Evolutionary conservation across 2,329 filamentous ascomycete species (phyloP).

Genomic region (Alternaria sp.): DNA sequence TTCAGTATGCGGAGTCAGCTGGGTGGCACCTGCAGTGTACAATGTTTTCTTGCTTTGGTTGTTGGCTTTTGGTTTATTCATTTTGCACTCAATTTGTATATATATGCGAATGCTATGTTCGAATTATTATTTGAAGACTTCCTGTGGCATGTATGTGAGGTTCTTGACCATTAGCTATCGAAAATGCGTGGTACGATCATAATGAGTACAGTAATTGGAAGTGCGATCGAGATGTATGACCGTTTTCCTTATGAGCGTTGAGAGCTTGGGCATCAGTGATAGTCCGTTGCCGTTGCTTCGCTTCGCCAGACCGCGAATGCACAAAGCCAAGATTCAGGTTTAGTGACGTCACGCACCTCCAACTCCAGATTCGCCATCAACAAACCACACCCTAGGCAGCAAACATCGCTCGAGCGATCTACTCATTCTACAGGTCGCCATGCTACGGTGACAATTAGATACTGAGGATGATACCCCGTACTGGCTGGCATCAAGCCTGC

Average conservation of each 20-base stretch:
- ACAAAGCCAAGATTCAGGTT: conserved; percentile 9
- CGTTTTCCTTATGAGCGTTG: no score
- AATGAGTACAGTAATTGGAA: accelerated
- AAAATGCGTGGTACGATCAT: not conserved
- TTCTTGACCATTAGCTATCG: not conserved
- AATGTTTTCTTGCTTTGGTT: conserved; percentile 8
- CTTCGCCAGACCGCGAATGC: not conserved
- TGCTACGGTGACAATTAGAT: conserved; percentile 13
- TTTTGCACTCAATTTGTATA: conserved; percentile 27
- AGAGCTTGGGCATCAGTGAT: not conserved
- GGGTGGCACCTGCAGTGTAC: conserved; percentile 42
- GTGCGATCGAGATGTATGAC: no score
- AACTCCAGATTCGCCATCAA: not conserved
- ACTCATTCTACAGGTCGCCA: conserved; percentile 1
- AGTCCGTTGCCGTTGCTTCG: not conserved
- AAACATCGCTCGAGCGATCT: not conserved
- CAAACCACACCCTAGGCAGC: not conserved
- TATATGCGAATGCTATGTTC: conserved; percentile 17
- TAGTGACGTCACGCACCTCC: conserved; percentile 14
- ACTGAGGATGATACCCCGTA: conserved; percentile 23
- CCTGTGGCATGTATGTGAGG: not conserved
- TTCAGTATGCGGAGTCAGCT: conserved; percentile 40
- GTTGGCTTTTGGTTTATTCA: conserved; percentile 1
- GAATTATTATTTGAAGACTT: not conserved
- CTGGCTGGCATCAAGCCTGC: conserved; percentile 27